Percentiles rank a stretch among this genome's conserved stretches.
Conservation (phyloP, 306 rosid genomes). For the Fagus crenata region DNA sequence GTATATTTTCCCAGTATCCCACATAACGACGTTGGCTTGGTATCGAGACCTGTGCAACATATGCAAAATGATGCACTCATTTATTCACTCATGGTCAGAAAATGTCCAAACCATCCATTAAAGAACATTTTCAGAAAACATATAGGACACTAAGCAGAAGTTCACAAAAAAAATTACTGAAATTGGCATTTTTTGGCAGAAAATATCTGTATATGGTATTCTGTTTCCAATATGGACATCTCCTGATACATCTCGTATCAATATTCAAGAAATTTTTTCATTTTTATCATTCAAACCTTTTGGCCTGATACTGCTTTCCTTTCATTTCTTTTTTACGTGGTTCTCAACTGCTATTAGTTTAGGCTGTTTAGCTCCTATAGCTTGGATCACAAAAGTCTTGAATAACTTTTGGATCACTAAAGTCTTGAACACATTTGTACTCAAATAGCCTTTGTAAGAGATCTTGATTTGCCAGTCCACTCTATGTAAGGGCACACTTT, state of each 20-base stretch:
- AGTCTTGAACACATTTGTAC: neutral
- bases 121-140: neutral
- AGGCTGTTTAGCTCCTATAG: too few species aligned
- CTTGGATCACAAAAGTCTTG: neutral
- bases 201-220: neutral
- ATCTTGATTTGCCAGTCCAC: neutral
- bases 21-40: constrained; percentile 97
- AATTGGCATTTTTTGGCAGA: neutral
- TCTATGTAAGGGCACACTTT: neutral
- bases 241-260: neutral
- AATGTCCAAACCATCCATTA: neutral
- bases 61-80: constrained; percentile 11
- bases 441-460: neutral
- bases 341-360: neutral
- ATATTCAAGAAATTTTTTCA: neutral
- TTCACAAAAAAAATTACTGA: neutral
- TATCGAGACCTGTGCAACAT: constrained; percentile 75
- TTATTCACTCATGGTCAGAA: neutral
- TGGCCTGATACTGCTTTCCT: neutral
- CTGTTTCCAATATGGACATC: constrained; percentile 1
- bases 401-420: neutral
- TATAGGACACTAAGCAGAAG: neutral
- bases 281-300: neutral
- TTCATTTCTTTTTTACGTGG: neutral
- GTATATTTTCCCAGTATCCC: constrained; percentile 58